phyloP scores from a whole-genome alignment of 345 rosid genomes.

The Gossypium australe region DNA sequence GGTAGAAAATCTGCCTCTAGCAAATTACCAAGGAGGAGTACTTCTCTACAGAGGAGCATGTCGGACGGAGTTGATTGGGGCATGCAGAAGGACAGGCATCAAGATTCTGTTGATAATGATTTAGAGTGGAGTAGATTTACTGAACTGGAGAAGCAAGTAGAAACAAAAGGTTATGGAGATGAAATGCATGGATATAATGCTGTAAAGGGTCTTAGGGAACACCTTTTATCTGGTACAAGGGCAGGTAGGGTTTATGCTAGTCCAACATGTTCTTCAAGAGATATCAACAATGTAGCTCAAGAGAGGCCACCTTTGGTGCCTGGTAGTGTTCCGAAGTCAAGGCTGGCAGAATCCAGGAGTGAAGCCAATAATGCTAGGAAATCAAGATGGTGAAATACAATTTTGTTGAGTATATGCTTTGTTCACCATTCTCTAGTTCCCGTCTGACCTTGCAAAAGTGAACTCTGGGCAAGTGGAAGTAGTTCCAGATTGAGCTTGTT shows the following conservation, averaged over 20 bases:
- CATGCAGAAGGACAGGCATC: conserved; percentile 46
- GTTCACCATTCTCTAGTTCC: neutral
- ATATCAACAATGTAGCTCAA: conserved; percentile 25
- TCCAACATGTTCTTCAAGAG: conserved; percentile 38
- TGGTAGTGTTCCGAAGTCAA: conserved; percentile 47
- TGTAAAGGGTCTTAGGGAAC: conserved; percentile 60
- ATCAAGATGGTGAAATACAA: conserved; percentile 41
- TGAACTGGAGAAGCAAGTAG: conserved; percentile 38
- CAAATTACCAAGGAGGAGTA: conserved; percentile 43
- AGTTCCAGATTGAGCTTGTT: conserved; percentile 6
- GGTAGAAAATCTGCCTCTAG: conserved; percentile 63
- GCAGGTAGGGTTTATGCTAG: conserved; percentile 44
- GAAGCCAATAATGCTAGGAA: conserved; percentile 52
- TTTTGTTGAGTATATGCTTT: neutral
- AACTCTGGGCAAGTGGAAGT: neutral
- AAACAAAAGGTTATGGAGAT: conserved; percentile 42
- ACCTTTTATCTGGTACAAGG: conserved; percentile 43
- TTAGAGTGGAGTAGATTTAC: conserved; percentile 55
- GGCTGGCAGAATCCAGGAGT: conserved; percentile 50
- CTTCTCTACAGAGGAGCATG: conserved; percentile 68
- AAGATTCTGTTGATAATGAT: conserved; percentile 34
- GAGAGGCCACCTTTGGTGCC: conserved; percentile 57
- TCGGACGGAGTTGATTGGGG: conserved; percentile 84
- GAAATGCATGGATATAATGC: conserved; percentile 64
- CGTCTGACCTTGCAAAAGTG: neutral